Base-by-base conservation (phyloP, 1,139 yeast genomes). In the Pneumocystis murina region DNA sequence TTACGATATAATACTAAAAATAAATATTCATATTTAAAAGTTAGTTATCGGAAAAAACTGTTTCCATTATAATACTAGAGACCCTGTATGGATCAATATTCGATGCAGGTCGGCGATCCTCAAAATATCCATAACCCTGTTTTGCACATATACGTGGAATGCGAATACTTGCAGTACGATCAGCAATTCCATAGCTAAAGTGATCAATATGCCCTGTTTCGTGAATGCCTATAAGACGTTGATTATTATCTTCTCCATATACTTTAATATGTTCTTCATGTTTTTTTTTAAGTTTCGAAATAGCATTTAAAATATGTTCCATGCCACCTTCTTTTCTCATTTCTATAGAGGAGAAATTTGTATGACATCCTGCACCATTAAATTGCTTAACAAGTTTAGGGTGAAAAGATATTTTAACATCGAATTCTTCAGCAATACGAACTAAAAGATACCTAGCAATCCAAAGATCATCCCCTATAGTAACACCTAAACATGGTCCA, bases 331-430 rank as follows among this genome's bases (percentile, higher is more conserved):
- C 87, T 60, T 76, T 77, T 82, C 98, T 89, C 97, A 91, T 92
- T 63, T 75, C 75, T 78, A 82, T 84, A 72, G 98, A 92, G 63
- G 97, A 90, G 69, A 92, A 97, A 77, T 92, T 92, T 76, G 98
- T 92, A 80, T 92, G 98, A 82, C 97, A 91, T 74, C 98, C 98
- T 76, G 98, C 97, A 81, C 98, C 98, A 78, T 92, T 92, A 97
- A 97, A 92, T 79, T 92, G 97, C 72, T 98, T 98, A 81, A 86
- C 84, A 78, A 90, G 83, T 84, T 92, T 92, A 78, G 98, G 98
- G 83, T 92, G 98, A 86, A 91, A 86, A 62, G 97, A 89, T 72
- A 92, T 91, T 85, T 90, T 91, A 76, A 92, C 95, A 75, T 96
- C 97, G 74, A 92, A 92, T 78, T 92, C 98, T 81, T 92, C 98